Base-by-base conservation (phyloP, 2,329 filamentous ascomycete genomes). In the Aspergillus aculeatus region DNA sequence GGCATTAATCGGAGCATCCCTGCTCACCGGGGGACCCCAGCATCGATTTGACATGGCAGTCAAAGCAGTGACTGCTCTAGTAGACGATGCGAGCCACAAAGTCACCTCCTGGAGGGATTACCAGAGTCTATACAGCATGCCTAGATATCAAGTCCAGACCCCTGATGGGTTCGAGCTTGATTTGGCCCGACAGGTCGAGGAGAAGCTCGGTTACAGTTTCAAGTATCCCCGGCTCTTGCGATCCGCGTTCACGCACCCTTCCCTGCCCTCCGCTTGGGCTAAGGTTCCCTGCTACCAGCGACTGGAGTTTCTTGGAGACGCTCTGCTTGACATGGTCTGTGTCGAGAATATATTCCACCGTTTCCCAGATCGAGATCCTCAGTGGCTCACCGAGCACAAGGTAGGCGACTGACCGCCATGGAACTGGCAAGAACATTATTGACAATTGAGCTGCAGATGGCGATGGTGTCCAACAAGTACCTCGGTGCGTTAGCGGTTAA, bases 401-500 rank as follows among this genome's bases (percentile, higher is more conserved):
- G 80, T 80, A 70, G 56, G 70, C 61, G n/a, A 3, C 10, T 3
- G 9, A 19, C n/a, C 31, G 3, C 14, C 3, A 9, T 7, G 4
- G 26, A 9, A n/a, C 4, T 6, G 5, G 9, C 19, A 41, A 14
- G 23, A 19, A 31, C 35, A 2, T 23, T 47, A 26, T 58, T 71
- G 50, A 69, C 23, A 26, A 29, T 7, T 54, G 35, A n/a, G 47
- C 21, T 50, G 38, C 61, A 81, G 78, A 97, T 96, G 88, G 92
- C 93, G n/a, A 97, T 99, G 91, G 93, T 95, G 0, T 95, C 91
- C 56, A 99, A 99, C 78, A 92, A 93, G 62, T 99, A 98, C 71
- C 83, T 97, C 1, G 92, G 90, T 1, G 91, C 88, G 19, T 80
- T 98, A 3, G 89, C 89, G 60, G 91, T 96, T 3, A 83, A 86